Evolutionary conservation across 306 rosid species (phyloP), one percentile per base, ranked within the genome.

Genomic region (Phaseolus lunatus): DNA sequence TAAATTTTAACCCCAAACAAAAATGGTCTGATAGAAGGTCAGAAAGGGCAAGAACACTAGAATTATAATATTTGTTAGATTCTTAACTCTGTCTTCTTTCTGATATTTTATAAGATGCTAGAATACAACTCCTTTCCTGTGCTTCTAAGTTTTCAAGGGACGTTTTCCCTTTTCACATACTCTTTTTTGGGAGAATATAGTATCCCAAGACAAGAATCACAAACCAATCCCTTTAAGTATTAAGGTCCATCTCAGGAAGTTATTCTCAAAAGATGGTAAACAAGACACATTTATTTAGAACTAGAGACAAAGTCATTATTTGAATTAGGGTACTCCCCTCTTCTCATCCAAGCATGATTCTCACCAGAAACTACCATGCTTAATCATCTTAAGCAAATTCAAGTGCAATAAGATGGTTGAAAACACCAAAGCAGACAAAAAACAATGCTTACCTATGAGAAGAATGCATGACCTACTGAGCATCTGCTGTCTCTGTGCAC

Each of bases 381-480:
- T 22, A 56, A 62, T 64, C 37, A 53, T n/a, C n/a, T n/a, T 66
- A 24, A 73, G 29, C 44, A 39, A 68, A 61, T 13, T 15, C 49
- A 27, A 16, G 20, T 56, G 37, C 9, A 50, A 39, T 9, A 39
- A 57, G 15, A 68, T 6, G 72, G n/a, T 18, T 27, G 43, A 66
- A 72, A 54, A 57, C 26, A 67, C 54, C 20, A 76, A 41, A 69
- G 49, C 4, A 70, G 29, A 35, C 58, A 24, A 0, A 39, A 5
- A 61, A n/a, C 3, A 37, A 7, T 35, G 18, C 26, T 75, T 84
- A 95, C 98, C 97, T 86, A 88, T 89, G 68, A 95, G 97, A 5
- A 95, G 97, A 86, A 92, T 79, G 76, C 97, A 95, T 2, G 98
- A 85, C 77, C 81, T 81, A 67, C 81, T 90, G 56, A 95, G 89